Evolutionary conservation across 1,284 basidiomycete species (phyloP).

Genomic region (Trichosporon faecale): DNA sequence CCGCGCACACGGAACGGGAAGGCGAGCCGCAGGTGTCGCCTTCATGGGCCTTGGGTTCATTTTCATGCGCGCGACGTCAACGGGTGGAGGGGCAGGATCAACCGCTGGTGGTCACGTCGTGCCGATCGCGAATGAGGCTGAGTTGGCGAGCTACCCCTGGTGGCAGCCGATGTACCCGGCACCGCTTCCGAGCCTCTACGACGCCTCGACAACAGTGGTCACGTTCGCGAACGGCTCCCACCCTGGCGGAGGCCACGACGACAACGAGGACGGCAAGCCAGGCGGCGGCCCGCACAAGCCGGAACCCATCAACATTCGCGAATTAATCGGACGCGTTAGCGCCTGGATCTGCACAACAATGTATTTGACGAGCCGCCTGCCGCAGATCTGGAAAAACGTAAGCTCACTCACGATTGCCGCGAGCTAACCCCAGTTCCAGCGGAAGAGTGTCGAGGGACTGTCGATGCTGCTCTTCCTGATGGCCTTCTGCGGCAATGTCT

Average conservation of each 20-base stretch:
- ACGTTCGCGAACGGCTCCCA: background rate
- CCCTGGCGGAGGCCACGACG: background rate
- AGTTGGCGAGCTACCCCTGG: background rate
- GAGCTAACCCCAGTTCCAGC: constrained; percentile 61
- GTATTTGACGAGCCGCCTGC: constrained; percentile 84
- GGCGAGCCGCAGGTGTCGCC: constrained; percentile 48
- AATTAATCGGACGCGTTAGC: constrained; percentile 73
- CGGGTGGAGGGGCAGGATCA: background rate
- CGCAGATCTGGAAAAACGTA: constrained; percentile 97
- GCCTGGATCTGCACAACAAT: constrained; percentile 89
- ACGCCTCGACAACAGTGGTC: background rate
- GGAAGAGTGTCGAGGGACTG: constrained; percentile 89
- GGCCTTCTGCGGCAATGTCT: constrained; percentile 84
- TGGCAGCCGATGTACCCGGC: constrained; percentile 2
- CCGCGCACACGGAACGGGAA: constrained; percentile 16
- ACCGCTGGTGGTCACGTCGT: background rate
- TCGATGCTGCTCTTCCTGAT: constrained; percentile 89
- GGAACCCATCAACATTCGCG: constrained; percentile 2
- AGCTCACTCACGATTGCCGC: constrained; percentile 48
- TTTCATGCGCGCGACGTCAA: constrained; percentile 25
- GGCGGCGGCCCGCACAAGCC: background rate
- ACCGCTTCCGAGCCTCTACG: background rate
- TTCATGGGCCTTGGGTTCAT: constrained; percentile 49
- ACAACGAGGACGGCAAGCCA: background rate
- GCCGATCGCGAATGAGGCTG: background rate